phyloP scores from a whole-genome alignment of 352 stramenopile genomes.

The Phytophthora pisi region DNA sequence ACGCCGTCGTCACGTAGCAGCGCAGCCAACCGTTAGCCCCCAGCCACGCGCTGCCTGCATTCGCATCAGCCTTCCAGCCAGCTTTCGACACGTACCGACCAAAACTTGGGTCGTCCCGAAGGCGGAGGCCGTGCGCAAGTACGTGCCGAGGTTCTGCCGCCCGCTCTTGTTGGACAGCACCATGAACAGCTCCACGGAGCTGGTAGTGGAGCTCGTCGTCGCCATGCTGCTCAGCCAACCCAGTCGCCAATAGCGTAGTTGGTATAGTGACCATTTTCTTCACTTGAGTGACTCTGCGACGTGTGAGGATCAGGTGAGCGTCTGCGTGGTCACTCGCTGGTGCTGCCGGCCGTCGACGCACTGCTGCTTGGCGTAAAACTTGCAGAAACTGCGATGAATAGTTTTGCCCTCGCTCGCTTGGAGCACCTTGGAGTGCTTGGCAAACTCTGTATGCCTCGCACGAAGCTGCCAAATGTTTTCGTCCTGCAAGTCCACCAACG shows the following conservation, averaged over 20 bases:
- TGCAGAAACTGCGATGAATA: constrained; percentile 63
- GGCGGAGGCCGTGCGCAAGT: constrained; percentile 72
- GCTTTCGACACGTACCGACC: constrained; percentile 51
- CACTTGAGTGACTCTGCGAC: constrained; percentile 34
- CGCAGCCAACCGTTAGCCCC: constrained; percentile 15
- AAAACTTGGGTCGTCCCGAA: constrained; percentile 78
- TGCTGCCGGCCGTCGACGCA: constrained; percentile 46
- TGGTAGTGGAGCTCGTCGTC: constrained; percentile 15
- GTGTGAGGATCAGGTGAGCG: constrained; percentile 36
- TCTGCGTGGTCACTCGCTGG: constrained; percentile 36
- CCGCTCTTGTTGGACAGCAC: constrained; percentile 78
- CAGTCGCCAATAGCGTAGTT: constrained; percentile 13
- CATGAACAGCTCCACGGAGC: constrained; percentile 59
- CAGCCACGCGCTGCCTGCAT: background rate
- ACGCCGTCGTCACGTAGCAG: background rate
- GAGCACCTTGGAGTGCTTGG: constrained; percentile 72
- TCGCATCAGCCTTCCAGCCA: background rate
- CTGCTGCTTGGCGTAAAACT: constrained; percentile 64
- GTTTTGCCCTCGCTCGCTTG: constrained; percentile 44
- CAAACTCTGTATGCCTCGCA: constrained; percentile 24
- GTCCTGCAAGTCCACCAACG: constrained; percentile 16
- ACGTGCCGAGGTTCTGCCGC: constrained; percentile 81
- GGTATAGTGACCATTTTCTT: constrained; percentile 4
- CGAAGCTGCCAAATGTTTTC: constrained; percentile 29
- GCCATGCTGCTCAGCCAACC: constrained; percentile 12